Evolutionary conservation across 768 basidiomycete genomes (phyloP), one percentile per base, ranked within the genome.

Genomic region (Termitomyces sp.): DNA sequence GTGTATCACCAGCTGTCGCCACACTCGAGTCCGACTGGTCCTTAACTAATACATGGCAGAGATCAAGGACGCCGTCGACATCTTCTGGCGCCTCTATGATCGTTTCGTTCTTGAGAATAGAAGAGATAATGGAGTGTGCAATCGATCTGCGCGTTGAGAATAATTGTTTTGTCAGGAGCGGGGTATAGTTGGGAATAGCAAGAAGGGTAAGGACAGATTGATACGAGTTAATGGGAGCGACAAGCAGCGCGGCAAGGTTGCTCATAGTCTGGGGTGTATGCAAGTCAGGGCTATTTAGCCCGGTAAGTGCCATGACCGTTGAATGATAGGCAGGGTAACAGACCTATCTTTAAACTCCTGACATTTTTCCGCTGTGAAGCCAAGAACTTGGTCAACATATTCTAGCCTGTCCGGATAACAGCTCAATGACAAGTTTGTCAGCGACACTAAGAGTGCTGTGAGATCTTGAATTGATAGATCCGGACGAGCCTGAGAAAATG

Each of bases 401-500:
- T 98, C 94, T 50, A 98, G 79, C 62, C 92, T 80, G 66, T 98
- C 96, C 1, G 97, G 97, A 70, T 99, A 99, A 71, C 96, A 98
- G 70, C 92, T 95, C 26, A 99, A 75, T 0, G 94, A 95, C 11
- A 98, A 81, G 70, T 98, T 98, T 33, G 93, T 91, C 40, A 99
- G 76, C 0, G 97, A 99, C 17, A 98, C 95, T 52, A 98, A 78
- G 19, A 98, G 84, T 0, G 96, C 97, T 0, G 97, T 98, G 68
- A 98, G 87, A 66, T 99, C 97, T 70, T 98, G 96, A 67, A 99
- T 93, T 46, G 94, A 93, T 33, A 99, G 74, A 70, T 99, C 97
- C 12, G 97, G 97, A 58, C 97, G 89, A 58, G 96, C 95, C 94
- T 96, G 66, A 3, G 50, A 21, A 38, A 26, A 53, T 9, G 40